Evolutionary conservation across 768 basidiomycete genomes (phyloP), one percentile per base, ranked within the genome.

Genomic region (Kwoniella sp.): DNA sequence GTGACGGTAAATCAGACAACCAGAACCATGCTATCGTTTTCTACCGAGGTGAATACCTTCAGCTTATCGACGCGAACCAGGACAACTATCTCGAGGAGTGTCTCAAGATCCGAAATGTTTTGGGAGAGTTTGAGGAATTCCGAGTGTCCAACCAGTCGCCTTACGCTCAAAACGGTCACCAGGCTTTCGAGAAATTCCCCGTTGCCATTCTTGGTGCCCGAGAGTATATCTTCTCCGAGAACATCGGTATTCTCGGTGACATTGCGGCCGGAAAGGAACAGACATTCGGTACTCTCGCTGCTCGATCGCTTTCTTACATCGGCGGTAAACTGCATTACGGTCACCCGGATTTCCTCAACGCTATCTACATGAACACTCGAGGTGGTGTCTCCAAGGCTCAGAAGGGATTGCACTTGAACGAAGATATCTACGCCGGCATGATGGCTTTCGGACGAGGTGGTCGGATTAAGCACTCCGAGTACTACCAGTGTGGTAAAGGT

Each of bases 361-460:
- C 88, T 46, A 82, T 95, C 58, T 99, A 91, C 84, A 98, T 99
- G 96, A 92, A 86, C 66, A 98, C 96, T 1, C 93, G 96, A 40
- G 96, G 96, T 37, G 96, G 96, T 73, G 89, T 97, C 8, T 98
- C 95, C 48, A 99, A 99, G 82, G 96, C 96, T 36, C 96, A 99
- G 81, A 99, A 99, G 81, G 96, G 96, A 56, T 81, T 99, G n/a
- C 96, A 99, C 80, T 82, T 99, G 61, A 98, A 98, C 83, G 96
- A 99, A 82, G 96, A 98, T 85, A 99, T 99, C 79, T 99, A 94
- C 78, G 96, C 96, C 29, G 96, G 96, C 63, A 99, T 99, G 91
- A 97, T 88, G 72, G 95, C 95, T 3, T 90, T 97, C 72, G 95
- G 94, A 60, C 90, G 96, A 52, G 96, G 96, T 30, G 95, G 90